Percentiles rank a stretch among this genome's conserved stretches.
Conservation (phyloP, 352 stramenopile species). For the Phytophthora kernoviae region DNA sequence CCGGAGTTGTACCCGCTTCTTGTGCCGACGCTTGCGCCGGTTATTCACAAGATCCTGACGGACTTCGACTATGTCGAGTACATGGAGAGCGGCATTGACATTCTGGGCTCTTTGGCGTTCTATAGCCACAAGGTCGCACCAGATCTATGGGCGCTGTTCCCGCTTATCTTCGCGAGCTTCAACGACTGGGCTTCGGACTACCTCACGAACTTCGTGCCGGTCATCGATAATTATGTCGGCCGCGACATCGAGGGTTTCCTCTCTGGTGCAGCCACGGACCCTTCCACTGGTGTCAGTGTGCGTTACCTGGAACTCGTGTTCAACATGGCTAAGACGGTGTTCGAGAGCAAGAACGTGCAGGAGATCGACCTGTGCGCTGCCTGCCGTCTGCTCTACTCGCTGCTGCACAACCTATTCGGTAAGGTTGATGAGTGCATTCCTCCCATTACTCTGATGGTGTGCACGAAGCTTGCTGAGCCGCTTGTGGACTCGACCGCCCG, state of each 20-base stretch:
- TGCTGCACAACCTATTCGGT: conserved; percentile 86
- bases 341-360: conserved; percentile 64
- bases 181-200: conserved; percentile 97
- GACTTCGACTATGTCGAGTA: conserved; percentile 98
- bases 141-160: conserved; percentile 96
- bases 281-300: conserved; percentile 43
- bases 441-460: conserved; percentile 74
- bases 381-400: conserved; percentile 76
- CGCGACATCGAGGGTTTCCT: conserved; percentile 80
- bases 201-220: conserved; percentile 94
- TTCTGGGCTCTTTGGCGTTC: conserved; percentile 96
- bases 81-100: conserved; percentile 96
- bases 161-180: conserved; percentile 95
- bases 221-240: conserved; percentile 97
- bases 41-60: conserved; percentile 96
- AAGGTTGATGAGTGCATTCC: conserved; percentile 81
- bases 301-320: conserved; percentile 84
- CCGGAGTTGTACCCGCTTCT: conserved; percentile 87
- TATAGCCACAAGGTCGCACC: conserved; percentile 93
- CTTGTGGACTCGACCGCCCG: conserved; percentile 74
- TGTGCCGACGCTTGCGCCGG: conserved; percentile 94
- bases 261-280: conserved; percentile 49
- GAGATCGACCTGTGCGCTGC: conserved; percentile 78
- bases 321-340: conserved; percentile 77
- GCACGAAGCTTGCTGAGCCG: conserved; percentile 57